These are phyloP conservation scores for Pseudogymnoascus sp. DNA, from an alignment of 2,329 filamentous ascomycete species.

Conservation along the genomic window DNA sequence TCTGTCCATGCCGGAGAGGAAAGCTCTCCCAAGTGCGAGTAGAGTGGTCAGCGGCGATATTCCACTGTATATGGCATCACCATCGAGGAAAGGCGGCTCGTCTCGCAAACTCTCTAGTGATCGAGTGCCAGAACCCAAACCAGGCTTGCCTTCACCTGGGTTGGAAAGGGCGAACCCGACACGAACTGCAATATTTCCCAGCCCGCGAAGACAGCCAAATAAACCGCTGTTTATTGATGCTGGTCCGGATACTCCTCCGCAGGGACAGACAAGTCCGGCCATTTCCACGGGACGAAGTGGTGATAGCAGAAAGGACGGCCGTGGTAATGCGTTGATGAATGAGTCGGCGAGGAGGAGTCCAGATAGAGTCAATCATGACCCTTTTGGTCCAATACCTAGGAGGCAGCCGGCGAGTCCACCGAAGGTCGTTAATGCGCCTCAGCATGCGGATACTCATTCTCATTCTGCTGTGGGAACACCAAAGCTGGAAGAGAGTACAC, in stretches of 20 bases:
- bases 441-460: background rate
- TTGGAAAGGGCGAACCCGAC: background rate
- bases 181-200: background rate
- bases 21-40: background rate
- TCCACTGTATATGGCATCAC: background rate
- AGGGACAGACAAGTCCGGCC: background rate
- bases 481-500: background rate
- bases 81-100: background rate
- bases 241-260: background rate
- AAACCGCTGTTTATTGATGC: background rate
- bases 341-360: background rate
- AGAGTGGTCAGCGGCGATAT: background rate
- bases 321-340: background rate
- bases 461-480: background rate
- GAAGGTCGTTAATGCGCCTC: background rate
- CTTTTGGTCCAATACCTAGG: background rate
- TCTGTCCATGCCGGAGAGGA: background rate
- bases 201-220: background rate
- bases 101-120: background rate
- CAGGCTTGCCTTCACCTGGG: background rate
- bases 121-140: background rate
- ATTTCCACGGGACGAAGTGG: background rate
- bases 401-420: background rate
- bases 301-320: background rate
- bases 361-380: background rate